A percentile compares a stretch with the other conserved stretches of the same genome.
Evolutionary conservation across 2,329 filamentous ascomycete genomes (phyloP).

Genomic region (Gaeumannomyces sp.): DNA sequence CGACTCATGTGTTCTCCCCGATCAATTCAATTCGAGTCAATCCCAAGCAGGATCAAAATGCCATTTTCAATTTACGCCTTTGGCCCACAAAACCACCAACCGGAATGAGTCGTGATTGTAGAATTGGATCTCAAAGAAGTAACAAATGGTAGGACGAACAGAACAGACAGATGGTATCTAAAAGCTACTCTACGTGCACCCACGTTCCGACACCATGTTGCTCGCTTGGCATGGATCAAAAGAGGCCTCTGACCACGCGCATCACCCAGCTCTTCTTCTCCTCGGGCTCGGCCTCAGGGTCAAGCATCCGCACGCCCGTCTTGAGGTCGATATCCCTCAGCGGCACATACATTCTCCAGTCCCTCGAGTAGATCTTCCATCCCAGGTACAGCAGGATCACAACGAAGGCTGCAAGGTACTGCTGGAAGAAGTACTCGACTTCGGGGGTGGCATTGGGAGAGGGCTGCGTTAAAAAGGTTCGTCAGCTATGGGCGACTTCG

Average conservation of each 20-base stretch:
- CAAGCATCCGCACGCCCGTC: conserved; percentile 48
- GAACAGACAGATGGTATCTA: too few species aligned
- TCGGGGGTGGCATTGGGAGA: conserved; percentile 25
- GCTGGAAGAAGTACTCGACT: conserved; percentile 50
- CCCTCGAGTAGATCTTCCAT: conserved; percentile 55
- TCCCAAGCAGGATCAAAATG: too few species aligned
- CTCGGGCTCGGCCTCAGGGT: conserved; percentile 37
- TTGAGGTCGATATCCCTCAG: conserved; percentile 56
- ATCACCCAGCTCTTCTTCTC: conserved; percentile 27
- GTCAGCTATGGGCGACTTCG: not conserved
- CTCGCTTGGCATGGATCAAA: conserved; percentile 20
- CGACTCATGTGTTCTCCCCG: too few species aligned
- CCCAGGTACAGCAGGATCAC: conserved; percentile 52
- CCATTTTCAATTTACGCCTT: too few species aligned
- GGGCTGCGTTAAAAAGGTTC: conserved; percentile 23
- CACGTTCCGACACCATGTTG: not conserved
- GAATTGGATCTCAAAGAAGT: too few species aligned
- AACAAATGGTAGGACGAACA: too few species aligned
- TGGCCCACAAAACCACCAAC: too few species aligned
- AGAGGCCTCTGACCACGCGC: conserved; percentile 27
- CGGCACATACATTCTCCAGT: conserved; percentile 52
- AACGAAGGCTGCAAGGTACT: conserved; percentile 52
- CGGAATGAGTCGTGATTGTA: too few species aligned
- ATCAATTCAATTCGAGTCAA: too few species aligned
- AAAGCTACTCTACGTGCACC: too few species aligned